Evolutionary conservation across 2,329 filamentous ascomycete genomes (phyloP), one percentile per base, ranked within the genome.

Genomic region (Penicillium hordei): DNA sequence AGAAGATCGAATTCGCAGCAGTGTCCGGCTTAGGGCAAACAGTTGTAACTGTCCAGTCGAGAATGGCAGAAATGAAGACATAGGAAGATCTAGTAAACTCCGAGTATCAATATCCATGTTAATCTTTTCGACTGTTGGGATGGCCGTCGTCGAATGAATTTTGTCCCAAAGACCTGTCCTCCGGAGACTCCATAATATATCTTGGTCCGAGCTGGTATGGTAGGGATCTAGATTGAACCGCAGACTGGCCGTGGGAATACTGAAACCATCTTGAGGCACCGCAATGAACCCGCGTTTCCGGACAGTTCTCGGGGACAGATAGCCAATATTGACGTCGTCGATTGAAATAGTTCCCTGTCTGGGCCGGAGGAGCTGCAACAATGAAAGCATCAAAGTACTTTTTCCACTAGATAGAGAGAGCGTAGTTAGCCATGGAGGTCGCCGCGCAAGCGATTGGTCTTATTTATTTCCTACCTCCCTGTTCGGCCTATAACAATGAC

Each of bases 141-240:
- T 17, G 6, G 19, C 19, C 1, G 19, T 5, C 17, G 34, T 10
- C 17, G 45, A 36, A 36, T 25, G 3, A 4, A 52, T 52, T 29
- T 42, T 52, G 23, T 52, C 27, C 50, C 39, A 52, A 42, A 52
- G 50, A n/a, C 50, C 27, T n/a, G 50, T 45, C 21, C 29, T 42
- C 13, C 27, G n/a, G 27, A 52, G 21, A 29, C 25, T 33, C 15
- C 23, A n/a, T 15, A 9, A 34, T 27, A 53, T 46, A 15, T 44
- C 39, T 27, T 27, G 21, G 9, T 53, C 51, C 12, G 51, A 36
- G 51, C 40, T 53, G 1, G 31, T 38, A 5, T 56, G 31, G 4
- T 56, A 55, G 15, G 57, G 52, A 48, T 59, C 57, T 12, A 59
- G 27, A 42, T 52, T 59, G 33, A 59, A 59, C 3, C 46, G 52